phyloP scores from a whole-genome alignment of 257 asterid species.

The Primulina huaijiensis region DNA sequence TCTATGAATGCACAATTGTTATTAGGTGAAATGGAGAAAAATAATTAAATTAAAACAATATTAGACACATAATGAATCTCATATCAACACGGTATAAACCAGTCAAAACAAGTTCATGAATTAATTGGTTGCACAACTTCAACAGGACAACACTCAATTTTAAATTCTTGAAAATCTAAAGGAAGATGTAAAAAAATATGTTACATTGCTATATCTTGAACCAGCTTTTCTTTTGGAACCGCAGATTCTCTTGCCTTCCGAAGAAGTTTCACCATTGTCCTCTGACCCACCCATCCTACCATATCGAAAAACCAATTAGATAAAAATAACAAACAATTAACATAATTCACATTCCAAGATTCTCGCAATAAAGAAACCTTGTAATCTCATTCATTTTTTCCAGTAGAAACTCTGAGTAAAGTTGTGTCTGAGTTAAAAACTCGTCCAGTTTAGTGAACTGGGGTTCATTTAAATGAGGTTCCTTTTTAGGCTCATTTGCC shows the following conservation, averaged over 20 bases:
- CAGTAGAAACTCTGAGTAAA: conserved; percentile 83
- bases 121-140: conserved; percentile 5
- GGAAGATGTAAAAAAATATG: conserved; percentile 8
- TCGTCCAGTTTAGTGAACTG: conserved; percentile 84
- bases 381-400: conserved; percentile 95
- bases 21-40: neutral
- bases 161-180: conserved; percentile 2
- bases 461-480: conserved; percentile 52
- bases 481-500: conserved; percentile 34
- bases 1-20: conserved; percentile 35
- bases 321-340: conserved; percentile 22
- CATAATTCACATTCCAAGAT: neutral
- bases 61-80: neutral
- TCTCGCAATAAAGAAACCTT: conserved; percentile 36
- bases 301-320: conserved; percentile 22
- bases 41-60: no score
- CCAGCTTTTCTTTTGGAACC: conserved; percentile 76
- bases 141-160: neutral
- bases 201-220: conserved; percentile 59
- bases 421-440: conserved; percentile 89
- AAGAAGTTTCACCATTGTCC: conserved; percentile 38
- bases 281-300: conserved; percentile 57
- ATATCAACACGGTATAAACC: neutral
- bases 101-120: neutral
- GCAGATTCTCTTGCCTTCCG: conserved; percentile 52